Evolutionary conservation across 805 yeast genomes (phyloP), one percentile per base, ranked within the genome.

Genomic region (Zygoascus ofunaensis): DNA sequence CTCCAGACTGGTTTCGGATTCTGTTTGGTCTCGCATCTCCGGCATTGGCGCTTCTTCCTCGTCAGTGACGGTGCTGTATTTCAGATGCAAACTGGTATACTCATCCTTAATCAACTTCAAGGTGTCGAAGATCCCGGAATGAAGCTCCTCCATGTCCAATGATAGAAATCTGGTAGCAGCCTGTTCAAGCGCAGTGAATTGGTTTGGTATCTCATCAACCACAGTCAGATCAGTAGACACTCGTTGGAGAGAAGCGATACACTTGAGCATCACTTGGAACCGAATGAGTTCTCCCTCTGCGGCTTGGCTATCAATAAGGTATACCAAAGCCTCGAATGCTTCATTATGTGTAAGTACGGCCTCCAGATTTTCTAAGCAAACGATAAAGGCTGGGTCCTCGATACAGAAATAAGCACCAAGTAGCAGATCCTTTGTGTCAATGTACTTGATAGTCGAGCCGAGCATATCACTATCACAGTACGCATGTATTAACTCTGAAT

Each of bases 391-490:
- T 7, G 44, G 47, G 12, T 45, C 49, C 1, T 55, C 53, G 2
- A 53, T 43, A 20, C 51, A 37, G 33, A 50, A 46, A 5, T 48
- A 53, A 5, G 50, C 50, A 10, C 44, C 52, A 17, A 35, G 35
- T 15, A 51, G 24, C 1, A 51, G 41, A 5, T 33, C 26, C n/a
- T 48, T 45, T 8, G 50, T 47, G 20, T 51, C 53, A 10, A 52
- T 51, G 28, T 48, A 53, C 38, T 50, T 45, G 7, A 48, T 37
- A 2, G 47, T 43, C 4, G 47, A 30, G 2, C 51, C 49, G 4
- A 52, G 50, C 37, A 53, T 19, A 8, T 52, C 52, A 8, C 46
- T 37, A 4, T 38, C 37, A 17, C 46, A 48, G 28, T 43, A 49
- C 23, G 35, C 18, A 21, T 32, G 37, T 4, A 50, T 39, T 19